A percentile compares a stretch with the other conserved stretches of the same genome.
Conservation (phyloP, 2,329 filamentous ascomycete genomes). For the Botrytis fabae region DNA sequence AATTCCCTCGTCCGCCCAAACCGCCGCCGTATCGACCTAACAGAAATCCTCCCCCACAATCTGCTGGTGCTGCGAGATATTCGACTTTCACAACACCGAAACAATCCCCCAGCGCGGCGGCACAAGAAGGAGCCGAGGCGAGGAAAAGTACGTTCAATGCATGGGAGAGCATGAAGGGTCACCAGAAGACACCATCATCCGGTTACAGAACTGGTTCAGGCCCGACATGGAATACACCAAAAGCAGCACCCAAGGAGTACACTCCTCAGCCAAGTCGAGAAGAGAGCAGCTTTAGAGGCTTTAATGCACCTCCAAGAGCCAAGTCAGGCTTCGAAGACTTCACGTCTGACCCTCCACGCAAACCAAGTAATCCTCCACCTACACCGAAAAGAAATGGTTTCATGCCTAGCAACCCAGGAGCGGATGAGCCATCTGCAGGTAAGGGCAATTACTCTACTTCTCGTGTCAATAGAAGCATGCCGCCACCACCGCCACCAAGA, state of each 20-base stretch:
- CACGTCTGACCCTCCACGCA: constrained; percentile 29
- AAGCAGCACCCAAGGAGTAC: constrained; percentile 32
- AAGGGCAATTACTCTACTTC: constrained; percentile 39
- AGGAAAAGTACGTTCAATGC: constrained; percentile 38
- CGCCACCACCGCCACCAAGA: constrained; percentile 33
- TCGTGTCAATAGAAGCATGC: constrained; percentile 35
- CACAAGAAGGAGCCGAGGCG: constrained; percentile 38
- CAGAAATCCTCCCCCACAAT: constrained; percentile 33
- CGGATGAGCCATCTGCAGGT: constrained; percentile 40
- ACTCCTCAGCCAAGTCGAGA: constrained; percentile 33
- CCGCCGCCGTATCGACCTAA: constrained; percentile 33
- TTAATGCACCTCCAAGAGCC: constrained; percentile 27
- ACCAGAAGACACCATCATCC: constrained; percentile 19
- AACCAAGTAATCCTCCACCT: constrained; percentile 30
- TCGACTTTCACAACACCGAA: constrained; percentile 37
- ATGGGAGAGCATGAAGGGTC: constrained; percentile 39
- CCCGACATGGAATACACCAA: constrained; percentile 29
- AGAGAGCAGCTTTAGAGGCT: constrained; percentile 30
- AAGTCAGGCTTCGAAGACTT: constrained; percentile 33
- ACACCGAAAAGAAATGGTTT: constrained; percentile 38
- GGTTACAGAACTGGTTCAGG: constrained; percentile 25
- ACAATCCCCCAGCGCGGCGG: constrained; percentile 33
- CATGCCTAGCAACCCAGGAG: constrained; percentile 38
- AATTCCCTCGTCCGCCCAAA: constrained; percentile 40
- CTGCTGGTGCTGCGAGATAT: constrained; percentile 39